Evolutionary conservation across 192 early-diverging fungal genomes (phyloP), one percentile per base, ranked within the genome.

Genomic region (Coemansia sp.): DNA sequence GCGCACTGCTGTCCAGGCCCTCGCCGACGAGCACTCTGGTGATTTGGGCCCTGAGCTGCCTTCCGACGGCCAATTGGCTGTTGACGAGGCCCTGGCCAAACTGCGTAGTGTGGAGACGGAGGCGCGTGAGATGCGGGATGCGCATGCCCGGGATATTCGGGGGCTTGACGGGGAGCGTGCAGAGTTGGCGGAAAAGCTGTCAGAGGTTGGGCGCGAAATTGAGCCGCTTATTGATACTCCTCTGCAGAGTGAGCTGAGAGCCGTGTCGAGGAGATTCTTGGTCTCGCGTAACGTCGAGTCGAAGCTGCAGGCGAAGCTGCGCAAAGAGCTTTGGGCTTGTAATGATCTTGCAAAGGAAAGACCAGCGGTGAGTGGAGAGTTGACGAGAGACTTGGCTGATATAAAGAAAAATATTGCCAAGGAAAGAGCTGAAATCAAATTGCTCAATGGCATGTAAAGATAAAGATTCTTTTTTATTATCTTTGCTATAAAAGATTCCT

Each of bases 121-220:
- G 18, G 69, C 59, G 35, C 67, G 65, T 27, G 32, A 44, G 12
- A 40, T 47, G 18, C 76, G 58, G 29, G 53, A 65, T 32, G 35
- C 35, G 3, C 53, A 69, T n/a, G 72, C 65, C 22, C 69, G 68
- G 0, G 45, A 35, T 3, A 40, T 71, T 24, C 71, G 67, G 47
- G 67, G 61, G 49, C 71, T 79, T 13, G 65, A 70, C 18, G 47
- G 45, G 11, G 61, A 71, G 27, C 64, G 71, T 13, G 47, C 68
- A 3, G 47, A 16, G 18, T 73, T 59, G 67, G 63, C 52, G 62
- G 63, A 47, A 2, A 50, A 27, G 3, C 59, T 73, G 13, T 38
- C 67, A 9, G 47, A 56, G 43, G 50, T 44, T 34, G 49, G 34
- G 9, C 62, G 52, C 20, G 10, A 53, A 35, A 24, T 56, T 11